Base-by-base conservation (phyloP, 495 filamentous ascomycete genomes). In the Penicillium riverlandense region DNA sequence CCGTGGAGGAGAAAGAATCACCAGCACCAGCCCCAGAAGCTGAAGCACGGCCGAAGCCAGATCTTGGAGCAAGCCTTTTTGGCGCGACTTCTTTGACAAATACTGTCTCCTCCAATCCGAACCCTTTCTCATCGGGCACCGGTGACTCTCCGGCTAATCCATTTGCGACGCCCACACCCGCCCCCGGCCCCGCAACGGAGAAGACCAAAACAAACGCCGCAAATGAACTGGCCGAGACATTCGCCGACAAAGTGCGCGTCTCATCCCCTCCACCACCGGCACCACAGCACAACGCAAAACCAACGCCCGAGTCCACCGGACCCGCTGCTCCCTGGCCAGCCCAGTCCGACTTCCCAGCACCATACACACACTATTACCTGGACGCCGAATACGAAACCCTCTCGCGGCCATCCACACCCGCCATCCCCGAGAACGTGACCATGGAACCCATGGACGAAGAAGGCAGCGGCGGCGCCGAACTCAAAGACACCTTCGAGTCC, bases 311-410 rank as follows among this genome's bases (percentile, higher is more conserved):
- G 45, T 44, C 48, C 36, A 11, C 54, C 34, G 57, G 52, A 2
- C 39, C 66, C 1, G 48, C 48, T 1, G 50, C 83, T 28, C 86
- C 89, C 6, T 98, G 90, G 90, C 91, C 92, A 12, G 42, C 72
- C 16, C 62, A 72, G 28, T 66, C 79, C 7, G 62, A 66, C 2
- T 82, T 85, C 50, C 88, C 88, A 2, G 13, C 69, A 0, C 70
- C 86, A 5, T 96, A 88, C 69, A 83, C 88, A 0, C 59, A 74
- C 37, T 86, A 80, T 65, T 83, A 86, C 70, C 79, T 99, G 35
- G 91, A 97, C 58, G 91, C 90, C 9, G 92, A 96, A 50, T 90
- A 88, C 71, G 94, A 97, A 60, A 83, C 81, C 12, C 78, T 96
- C 35, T 84, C 44, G 16, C 61, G 46, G 40, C 72, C 59, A 51